phyloP scores from a whole-genome alignment of 1,284 basidiomycete genomes.

The Austropuccinia psidii region DNA sequence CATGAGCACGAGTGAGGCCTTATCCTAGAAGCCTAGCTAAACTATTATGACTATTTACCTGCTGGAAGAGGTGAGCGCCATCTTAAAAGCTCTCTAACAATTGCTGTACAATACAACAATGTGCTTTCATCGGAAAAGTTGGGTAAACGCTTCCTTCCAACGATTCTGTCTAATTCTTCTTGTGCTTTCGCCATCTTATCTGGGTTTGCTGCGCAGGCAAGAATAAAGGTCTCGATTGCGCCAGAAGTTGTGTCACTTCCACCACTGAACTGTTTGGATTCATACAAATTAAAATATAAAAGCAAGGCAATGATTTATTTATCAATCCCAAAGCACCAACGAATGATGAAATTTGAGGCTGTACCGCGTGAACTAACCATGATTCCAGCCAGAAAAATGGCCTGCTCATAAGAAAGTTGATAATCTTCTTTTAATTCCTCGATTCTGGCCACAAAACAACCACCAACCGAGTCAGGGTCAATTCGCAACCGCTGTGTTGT shows the following conservation, averaged over 20 bases:
- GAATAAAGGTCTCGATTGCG: slow-evolving; percentile 42
- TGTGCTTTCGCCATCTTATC: slow-evolving; percentile 45
- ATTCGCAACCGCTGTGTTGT: slow-evolving; percentile 22
- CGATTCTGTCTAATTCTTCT: slow-evolving; percentile 46
- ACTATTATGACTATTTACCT: slow-evolving; percentile 56
- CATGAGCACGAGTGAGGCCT: too few relatives aligned
- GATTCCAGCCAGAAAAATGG: slow-evolving; percentile 43
- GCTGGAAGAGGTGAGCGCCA: slow-evolving; percentile 54
- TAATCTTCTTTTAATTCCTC: slow-evolving; percentile 41
- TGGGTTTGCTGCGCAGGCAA: slow-evolving; percentile 43
- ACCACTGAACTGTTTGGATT: slow-evolving; percentile 47
- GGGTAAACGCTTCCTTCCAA: slow-evolving; percentile 55
- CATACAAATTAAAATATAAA: too few relatives aligned
- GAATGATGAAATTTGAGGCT: too few relatives aligned
- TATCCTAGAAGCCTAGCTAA: too few relatives aligned
- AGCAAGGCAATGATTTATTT: neutral
- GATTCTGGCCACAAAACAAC: slow-evolving; percentile 44
- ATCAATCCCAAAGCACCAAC: neutral
- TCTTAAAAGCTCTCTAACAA: slow-evolving; percentile 58
- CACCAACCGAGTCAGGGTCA: slow-evolving; percentile 40
- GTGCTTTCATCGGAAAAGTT: slow-evolving; percentile 56
- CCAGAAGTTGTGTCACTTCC: slow-evolving; percentile 44
- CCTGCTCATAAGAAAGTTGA: slow-evolving; percentile 41
- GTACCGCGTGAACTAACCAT: slow-evolving; percentile 42
- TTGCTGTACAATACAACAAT: slow-evolving; percentile 58